These are phyloP conservation scores for Rhizopus arrhizus DNA, from an alignment of 371 early-diverging fungal genomes.

Conservation along the genomic window DNA sequence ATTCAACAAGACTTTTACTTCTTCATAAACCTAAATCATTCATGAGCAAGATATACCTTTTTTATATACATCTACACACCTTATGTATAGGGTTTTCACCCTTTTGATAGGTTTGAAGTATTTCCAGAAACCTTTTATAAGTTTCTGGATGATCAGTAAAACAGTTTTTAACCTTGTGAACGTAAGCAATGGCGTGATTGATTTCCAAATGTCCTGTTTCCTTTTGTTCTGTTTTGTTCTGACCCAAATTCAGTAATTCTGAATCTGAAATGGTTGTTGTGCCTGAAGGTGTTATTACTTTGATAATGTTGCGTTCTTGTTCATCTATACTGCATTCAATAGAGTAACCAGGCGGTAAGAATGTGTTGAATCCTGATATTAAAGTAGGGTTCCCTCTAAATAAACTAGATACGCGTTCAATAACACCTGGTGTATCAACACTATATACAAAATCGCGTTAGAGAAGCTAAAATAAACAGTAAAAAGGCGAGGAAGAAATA, in stretches of 20 bases:
- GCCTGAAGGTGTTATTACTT: constrained; percentile 88
- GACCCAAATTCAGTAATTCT: constrained; percentile 8
- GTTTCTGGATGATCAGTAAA: constrained; percentile 86
- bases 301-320: constrained; percentile 67
- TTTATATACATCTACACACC: constrained; percentile 28
- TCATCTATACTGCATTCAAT: constrained; percentile 86
- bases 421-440: constrained; percentile 98
- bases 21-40: constrained; percentile 72
- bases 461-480: neutral
- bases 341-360: constrained; percentile 95
- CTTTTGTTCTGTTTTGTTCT: constrained; percentile 5
- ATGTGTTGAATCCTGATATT: constrained; percentile 99
- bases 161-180: constrained; percentile 96
- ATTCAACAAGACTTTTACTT: constrained; percentile 84
- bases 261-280: constrained; percentile 45
- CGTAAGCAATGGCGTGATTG: constrained; percentile 95
- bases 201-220: constrained; percentile 79
- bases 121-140: constrained; percentile 93
- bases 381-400: constrained; percentile 93
- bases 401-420: constrained; percentile 94
- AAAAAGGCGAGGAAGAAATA: no score
- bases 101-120: constrained; percentile 92
- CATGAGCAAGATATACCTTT: neutral
- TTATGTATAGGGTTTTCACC: constrained; percentile 90
- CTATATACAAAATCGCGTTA: constrained; percentile 29